Evolutionary conservation across 129 eudicot species (phyloP).

Genomic region (Flaveria ramosissima): DNA sequence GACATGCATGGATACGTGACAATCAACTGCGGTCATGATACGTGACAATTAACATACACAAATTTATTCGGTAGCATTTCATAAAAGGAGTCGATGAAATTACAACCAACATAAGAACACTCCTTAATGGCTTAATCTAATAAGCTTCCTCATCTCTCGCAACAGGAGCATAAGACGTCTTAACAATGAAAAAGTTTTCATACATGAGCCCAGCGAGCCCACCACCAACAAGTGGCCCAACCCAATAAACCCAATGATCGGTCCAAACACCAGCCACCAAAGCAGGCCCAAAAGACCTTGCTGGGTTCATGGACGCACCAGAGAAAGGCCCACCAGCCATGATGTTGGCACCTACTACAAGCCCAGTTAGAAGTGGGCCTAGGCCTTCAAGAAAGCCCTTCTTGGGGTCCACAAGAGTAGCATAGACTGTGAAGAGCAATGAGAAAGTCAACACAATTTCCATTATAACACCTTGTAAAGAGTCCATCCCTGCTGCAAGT

Average conservation of each 20-base stretch:
- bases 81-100: neutral
- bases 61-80: neutral
- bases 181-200: conserved; percentile 64
- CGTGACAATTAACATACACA: neutral
- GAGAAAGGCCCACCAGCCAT: conserved; percentile 84
- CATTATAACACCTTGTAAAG: conserved; percentile 75
- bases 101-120: neutral
- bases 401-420: conserved; percentile 86
- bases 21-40: neutral
- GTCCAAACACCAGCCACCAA: conserved; percentile 82
- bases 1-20: no score
- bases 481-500: conserved; percentile 64
- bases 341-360: conserved; percentile 84
- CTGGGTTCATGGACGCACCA: conserved; percentile 97
- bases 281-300: conserved; percentile 94
- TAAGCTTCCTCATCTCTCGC: conserved; percentile 47
- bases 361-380: conserved; percentile 79
- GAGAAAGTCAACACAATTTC: conserved; percentile 83
- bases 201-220: conserved; percentile 72
- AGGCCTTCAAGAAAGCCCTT: conserved; percentile 63
- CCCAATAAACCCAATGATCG: conserved; percentile 90
- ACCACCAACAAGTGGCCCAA: conserved; percentile 90
- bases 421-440: conserved; percentile 68
- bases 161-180: conserved; percentile 51
- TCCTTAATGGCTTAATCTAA: conserved; percentile 1